These are phyloP conservation scores for Vigna reflexopilosa DNA, from an alignment of 306 rosid genomes.

Conservation along the genomic window DNA sequence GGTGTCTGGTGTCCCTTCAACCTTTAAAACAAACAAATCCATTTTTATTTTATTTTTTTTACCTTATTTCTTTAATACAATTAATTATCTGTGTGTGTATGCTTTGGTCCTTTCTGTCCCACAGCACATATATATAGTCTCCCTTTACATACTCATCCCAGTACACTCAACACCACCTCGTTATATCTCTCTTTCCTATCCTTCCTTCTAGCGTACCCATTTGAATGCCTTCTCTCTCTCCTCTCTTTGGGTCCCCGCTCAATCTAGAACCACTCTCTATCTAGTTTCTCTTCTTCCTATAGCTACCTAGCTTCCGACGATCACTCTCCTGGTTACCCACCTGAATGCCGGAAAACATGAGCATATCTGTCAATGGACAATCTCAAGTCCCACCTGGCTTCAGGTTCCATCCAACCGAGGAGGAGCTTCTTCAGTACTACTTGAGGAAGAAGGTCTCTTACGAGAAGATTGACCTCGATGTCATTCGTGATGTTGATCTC, in stretches of 20 bases:
- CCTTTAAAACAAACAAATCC: slow-evolving; percentile 30
- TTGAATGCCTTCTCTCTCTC: slow-evolving; percentile 38
- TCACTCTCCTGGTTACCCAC: slow-evolving; percentile 8
- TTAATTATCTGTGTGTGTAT: slow-evolving; percentile 28
- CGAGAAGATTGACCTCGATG: slow-evolving; percentile 84
- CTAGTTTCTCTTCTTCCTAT: slow-evolving; percentile 22
- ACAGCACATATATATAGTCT: slow-evolving; percentile 61
- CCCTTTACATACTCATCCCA: slow-evolving; percentile 57
- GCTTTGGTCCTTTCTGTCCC: slow-evolving; percentile 50
- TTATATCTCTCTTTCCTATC: slow-evolving; percentile 38
- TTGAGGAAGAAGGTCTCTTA: slow-evolving; percentile 79
- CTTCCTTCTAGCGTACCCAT: slow-evolving; percentile 31
- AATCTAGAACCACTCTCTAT: slow-evolving; percentile 38
- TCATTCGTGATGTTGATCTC: slow-evolving; percentile 92
- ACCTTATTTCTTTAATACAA: neutral
- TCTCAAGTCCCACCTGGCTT: slow-evolving; percentile 95
- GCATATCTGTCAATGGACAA: slow-evolving; percentile 87
- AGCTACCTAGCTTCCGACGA: neutral
- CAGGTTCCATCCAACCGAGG: slow-evolving; percentile 90
- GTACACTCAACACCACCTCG: slow-evolving; percentile 51
- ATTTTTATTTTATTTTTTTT: neutral
- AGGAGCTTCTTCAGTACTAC: slow-evolving; percentile 88
- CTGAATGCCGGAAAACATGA: slow-evolving; percentile 71
- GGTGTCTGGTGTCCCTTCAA: slow-evolving; percentile 45
- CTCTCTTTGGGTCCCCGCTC: slow-evolving; percentile 37